These are phyloP conservation scores for Amanita inopinata DNA, from an alignment of 768 basidiomycete genomes.

Conservation along the genomic window DNA sequence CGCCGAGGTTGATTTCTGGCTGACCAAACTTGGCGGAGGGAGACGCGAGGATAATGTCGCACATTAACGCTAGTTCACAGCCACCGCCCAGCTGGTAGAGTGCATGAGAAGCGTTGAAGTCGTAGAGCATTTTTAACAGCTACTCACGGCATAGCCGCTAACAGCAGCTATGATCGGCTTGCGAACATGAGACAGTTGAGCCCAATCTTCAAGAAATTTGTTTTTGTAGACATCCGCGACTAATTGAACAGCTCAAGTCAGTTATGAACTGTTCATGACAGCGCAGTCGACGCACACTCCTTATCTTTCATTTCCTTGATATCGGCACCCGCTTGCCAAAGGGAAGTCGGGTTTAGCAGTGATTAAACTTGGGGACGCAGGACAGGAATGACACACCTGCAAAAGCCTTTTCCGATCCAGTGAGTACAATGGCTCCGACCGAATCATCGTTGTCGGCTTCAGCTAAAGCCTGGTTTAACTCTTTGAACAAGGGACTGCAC, in stretches of 20 bases:
- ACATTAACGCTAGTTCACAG: conserved; percentile 93
- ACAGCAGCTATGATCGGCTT: conserved; percentile 97
- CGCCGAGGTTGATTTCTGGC: conserved; percentile 92
- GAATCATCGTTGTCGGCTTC: conserved; percentile 61
- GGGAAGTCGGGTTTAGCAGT: background rate
- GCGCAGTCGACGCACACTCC: conserved; percentile 49
- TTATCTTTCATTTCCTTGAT: conserved; percentile 99
- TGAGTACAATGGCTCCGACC: conserved; percentile 82
- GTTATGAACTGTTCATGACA: conserved; percentile 1
- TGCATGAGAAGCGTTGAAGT: background rate
- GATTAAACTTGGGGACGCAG: too few species aligned
- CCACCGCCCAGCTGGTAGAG: conserved; percentile 80
- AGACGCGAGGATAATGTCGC: conserved; percentile 89
- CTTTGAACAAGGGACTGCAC: conserved; percentile 66
- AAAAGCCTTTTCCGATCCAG: conserved; percentile 88
- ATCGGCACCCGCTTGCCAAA: conserved; percentile 76
- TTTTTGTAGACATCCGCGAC: conserved; percentile 81
- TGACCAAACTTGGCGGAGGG: conserved; percentile 90
- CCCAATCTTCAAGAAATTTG: conserved; percentile 85
- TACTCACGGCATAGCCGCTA: conserved; percentile 79
- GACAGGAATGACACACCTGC: conserved; percentile 57
- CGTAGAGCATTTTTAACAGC: background rate
- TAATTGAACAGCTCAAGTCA: conserved; percentile 18
- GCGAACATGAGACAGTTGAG: conserved; percentile 54
- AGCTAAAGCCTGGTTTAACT: conserved; percentile 70